Base-by-base conservation (phyloP, 257 asterid species). In the Fraxinus excelsior region DNA sequence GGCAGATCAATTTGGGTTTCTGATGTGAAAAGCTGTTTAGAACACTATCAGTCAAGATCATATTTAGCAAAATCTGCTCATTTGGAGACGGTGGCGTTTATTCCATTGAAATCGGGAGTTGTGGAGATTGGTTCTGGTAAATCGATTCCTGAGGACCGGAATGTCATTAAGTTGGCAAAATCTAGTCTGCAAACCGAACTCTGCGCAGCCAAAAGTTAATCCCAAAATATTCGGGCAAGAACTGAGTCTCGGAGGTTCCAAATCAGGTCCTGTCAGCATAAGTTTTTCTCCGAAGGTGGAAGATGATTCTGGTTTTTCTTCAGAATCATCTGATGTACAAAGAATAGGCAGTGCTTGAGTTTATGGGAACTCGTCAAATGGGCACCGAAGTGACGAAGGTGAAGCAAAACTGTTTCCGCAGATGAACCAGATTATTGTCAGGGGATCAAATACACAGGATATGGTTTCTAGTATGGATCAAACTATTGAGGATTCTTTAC, bases 61-160 rank as follows among this genome's bases (percentile, higher is more conserved):
- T 79, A 80, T 77, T 79, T 96, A 44, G 99, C 97, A 26, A 88
- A 79, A 67, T 71, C 82, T 18, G 97, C 98, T 69, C 74, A 68
- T 62, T 82, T 93, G 3, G 84, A 85, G 83, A 87, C 98, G 0
- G 90, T 90, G 34, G 97, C 62, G 37, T 93, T 90, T 72, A 37
- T 93, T 46, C 99, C 99, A 0, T 75, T 95, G 21, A 96, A 96
- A 82, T 81, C 97, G 0, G 99, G 98, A 8, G 96, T 96, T 0
- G 90, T 96, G 75, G 99, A 96, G 87, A 85, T 91, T 66, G 97
- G 96, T 67, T 93, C 99, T 0, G 84, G 81, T 73, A 89, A 81
- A 72, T 84, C 90, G 5, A 77, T 93, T 64, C 79, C 87, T 0
- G 97, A 93, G 85, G 93, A 96, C 69, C 90, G 80, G 69, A 84